Base-by-base conservation (phyloP, 805 yeast species). In the Saturnispora gosingensis region DNA sequence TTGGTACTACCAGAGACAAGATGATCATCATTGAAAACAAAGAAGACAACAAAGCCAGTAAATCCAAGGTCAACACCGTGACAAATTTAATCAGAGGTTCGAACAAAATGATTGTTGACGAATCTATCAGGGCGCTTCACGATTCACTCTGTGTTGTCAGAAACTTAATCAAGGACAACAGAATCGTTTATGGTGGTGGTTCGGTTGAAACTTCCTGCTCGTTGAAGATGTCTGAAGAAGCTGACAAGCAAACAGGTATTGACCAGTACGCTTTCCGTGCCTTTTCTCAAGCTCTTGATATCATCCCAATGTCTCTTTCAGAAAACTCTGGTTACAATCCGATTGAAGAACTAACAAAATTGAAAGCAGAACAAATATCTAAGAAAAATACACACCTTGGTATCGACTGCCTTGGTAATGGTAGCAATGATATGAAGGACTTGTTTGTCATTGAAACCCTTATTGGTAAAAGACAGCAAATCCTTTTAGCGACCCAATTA, bases 131-230 rank as follows among this genome's bases (percentile, higher is more conserved):
- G 68, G 97, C 99, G 1, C 75, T 93, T 53, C 98, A 93, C 63
- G 99, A 93, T 67, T 87, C 99, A 8, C 73, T 93, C 53, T 91
- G 99, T 72, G 99, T 95, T 44, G 99, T 93, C 28, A 85, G 99
- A 72, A 95, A 93, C 71, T 78, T 93, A 66, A 84, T 95, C 48
- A 81, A 83, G 62, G 98, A 95, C 68, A 84, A 82, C 66, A 80
- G 97, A 68, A 88, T 93, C 45, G 97, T 95, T n/a, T 93, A 93
- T 64, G 99, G 99, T 57, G 99, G 99, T 61, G 99, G 99, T 59
- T 96, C 99, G 22, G 95, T 98, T 36, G 99, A 93, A 72, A 82
- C 93, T 49, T 78, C 96, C 2, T 85, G 96, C 74, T 89, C 98
- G 13, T 72, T 93, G 59, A 95, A 93, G 16, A 96, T 93, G 15